These are phyloP conservation scores for Pezicula rhizophila DNA, from an alignment of 2,329 filamentous ascomycete species.

Conservation along the genomic window DNA sequence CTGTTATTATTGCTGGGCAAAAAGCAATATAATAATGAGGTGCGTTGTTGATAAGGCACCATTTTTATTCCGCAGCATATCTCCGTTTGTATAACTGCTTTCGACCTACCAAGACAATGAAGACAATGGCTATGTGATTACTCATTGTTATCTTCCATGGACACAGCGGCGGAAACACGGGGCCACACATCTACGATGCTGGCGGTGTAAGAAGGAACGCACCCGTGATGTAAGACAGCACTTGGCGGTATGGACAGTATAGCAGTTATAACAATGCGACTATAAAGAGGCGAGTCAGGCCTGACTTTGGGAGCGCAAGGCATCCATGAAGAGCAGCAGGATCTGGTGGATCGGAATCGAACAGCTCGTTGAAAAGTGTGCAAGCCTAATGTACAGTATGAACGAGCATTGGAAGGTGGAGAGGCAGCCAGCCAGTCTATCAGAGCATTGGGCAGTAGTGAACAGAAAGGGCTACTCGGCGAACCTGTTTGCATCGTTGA, in stretches of 20 bases:
- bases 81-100: conserved; percentile 19
- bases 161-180: conserved; percentile 12
- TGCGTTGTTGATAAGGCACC: neutral
- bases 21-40: neutral
- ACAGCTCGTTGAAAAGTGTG: no score
- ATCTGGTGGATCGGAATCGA: neutral
- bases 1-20: neutral
- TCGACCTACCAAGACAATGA: conserved; percentile 14
- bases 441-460: no score
- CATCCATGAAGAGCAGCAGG: neutral
- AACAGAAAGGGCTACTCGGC: no score
- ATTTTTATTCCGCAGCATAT: neutral
- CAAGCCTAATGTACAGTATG: no score
- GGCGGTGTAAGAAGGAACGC: conserved; percentile 21
- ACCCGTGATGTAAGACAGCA: conserved; percentile 18
- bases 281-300: conserved; percentile 12
- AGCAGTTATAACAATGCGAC: conserved; percentile 2
- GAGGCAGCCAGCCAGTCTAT: no score
- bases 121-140: conserved; percentile 12
- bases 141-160: conserved; percentile 12
- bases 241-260: neutral
- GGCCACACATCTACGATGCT: conserved; percentile 17
- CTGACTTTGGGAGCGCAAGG: conserved; percentile 1
- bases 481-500: no score
- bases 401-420: no score